These are phyloP conservation scores for Flueggea neowawraea DNA, from an alignment of 441 rosid species.

Conservation along the genomic window DNA sequence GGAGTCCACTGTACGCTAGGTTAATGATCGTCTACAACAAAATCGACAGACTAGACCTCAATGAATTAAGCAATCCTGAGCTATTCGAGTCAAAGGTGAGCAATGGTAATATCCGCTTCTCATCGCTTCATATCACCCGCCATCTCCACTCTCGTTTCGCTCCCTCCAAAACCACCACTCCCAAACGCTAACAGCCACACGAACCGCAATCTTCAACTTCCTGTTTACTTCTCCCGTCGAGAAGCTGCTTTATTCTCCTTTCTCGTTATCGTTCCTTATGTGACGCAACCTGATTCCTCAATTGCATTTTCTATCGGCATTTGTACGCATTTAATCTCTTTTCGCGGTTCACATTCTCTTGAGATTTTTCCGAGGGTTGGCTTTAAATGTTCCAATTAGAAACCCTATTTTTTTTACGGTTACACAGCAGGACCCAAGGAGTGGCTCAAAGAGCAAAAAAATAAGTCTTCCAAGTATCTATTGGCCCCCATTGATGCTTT, in stretches of 20 bases:
- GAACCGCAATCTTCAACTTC: conserved; percentile 5
- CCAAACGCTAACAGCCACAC: conserved; percentile 4
- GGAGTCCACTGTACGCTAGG: no score
- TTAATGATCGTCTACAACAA: no score
- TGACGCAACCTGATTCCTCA: conserved; percentile 37
- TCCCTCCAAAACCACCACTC: conserved; percentile 30
- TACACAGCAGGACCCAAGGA: no score
- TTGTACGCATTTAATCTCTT: conserved; percentile 34
- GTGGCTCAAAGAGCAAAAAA: no score
- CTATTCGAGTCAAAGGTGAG: background rate
- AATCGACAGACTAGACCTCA: no score
- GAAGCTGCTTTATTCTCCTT: conserved; percentile 41
- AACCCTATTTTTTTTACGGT: conserved; percentile 19
- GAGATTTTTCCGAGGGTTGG: background rate
- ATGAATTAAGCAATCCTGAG: no score
- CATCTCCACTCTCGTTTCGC: conserved; percentile 14
- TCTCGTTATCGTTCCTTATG: conserved; percentile 36
- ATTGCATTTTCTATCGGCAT: conserved; percentile 75
- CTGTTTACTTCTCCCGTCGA: conserved; percentile 46
- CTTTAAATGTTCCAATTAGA: background rate
- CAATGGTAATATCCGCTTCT: conserved; percentile 24
- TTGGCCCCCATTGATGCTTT: no score
- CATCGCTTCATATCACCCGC: conserved; percentile 33
- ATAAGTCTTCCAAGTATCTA: no score
- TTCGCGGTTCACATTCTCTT: background rate